Evolutionary conservation across 306 rosid species (phyloP), one percentile per base, ranked within the genome.

Genomic region (Abrus pulchellus): DNA sequence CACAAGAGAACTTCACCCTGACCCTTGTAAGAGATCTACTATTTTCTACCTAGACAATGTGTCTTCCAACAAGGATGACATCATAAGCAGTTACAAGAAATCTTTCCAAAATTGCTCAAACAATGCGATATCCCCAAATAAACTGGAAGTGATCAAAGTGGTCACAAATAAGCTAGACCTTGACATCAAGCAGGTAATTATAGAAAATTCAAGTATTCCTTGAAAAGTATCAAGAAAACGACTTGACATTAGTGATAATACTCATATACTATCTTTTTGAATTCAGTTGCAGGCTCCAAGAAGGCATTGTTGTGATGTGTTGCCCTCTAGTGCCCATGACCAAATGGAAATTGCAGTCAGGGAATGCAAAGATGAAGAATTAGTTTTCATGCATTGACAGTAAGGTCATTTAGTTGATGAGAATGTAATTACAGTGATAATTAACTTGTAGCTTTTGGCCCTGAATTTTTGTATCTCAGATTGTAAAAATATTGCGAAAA

Each of bases 261-360:
- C 79, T 85, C 27, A 62, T 8, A 75, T 45, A 50, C 5, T 12
- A 7, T 32, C 76, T n/a, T 77, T 70, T 79, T 80, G 68, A 54
- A 47, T 79, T 82, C 93, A 93, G 97, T 84, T 93, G 94, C 85
- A 80, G 83, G 97, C 99, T 49, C 98, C 93, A 27, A 90, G 99
- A 79, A 90, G 98, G 82, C 98, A 95, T 2, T 93, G 99, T 33
- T 95, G 99, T 73, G 93, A 93, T 54, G 86, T 95, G 32, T 64
- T 90, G 80, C 88, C 92, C 48, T 87, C 98, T 8, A 73, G 85
- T 0, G 75, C 62, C 41, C 66, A 80, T 34, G 82, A 87, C 61
- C 80, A 74, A 36, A 50, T 95, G 90, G 95, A 93, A 28, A 75
- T 95, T 63, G 84, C 80, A 64, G 71, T 95, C 27, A 88, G 97